A percentile compares a stretch with the other conserved stretches of the same genome.
Conservation (phyloP, 768 basidiomycete genomes). For the Boletales sp. region DNA sequence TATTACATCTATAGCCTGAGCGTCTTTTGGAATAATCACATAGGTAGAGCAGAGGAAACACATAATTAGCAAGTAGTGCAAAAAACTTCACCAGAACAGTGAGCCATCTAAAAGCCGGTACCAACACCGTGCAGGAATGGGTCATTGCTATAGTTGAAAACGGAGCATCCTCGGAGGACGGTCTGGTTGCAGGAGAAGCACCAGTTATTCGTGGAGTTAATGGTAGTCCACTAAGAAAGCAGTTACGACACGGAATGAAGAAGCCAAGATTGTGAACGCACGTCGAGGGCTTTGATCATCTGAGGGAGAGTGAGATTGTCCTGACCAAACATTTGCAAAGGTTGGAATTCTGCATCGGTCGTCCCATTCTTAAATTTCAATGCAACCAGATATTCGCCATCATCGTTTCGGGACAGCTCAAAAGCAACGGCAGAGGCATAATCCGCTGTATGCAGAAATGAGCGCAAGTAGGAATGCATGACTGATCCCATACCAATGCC, state of each 20-base stretch:
- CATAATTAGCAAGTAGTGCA: no score
- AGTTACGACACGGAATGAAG: background rate
- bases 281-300: constrained; percentile 18
- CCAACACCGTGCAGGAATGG: constrained; percentile 31
- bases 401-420: constrained; percentile 59
- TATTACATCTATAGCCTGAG: no score
- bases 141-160: constrained; percentile 27
- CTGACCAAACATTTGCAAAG: constrained; percentile 64
- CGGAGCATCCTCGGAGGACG: constrained; percentile 29
- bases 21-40: no score
- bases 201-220: constrained; percentile 34
- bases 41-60: no score
- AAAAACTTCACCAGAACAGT: no score
- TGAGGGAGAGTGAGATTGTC: constrained; percentile 19
- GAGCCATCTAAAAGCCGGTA: constrained; percentile 14
- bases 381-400: constrained; percentile 70
- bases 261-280: background rate
- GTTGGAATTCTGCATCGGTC: constrained; percentile 44
- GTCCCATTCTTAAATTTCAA: constrained; percentile 86
- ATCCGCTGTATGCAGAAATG: constrained; percentile 48
- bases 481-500: constrained; percentile 55
- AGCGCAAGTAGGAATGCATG: background rate
- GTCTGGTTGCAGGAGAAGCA: constrained; percentile 34
- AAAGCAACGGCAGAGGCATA: constrained; percentile 70
- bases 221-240: constrained; percentile 16